Evolutionary conservation across 75 land plant genomes (phyloP), one percentile per base, ranked within the genome.

Genomic region (Isoetes taiwanensis): DNA sequence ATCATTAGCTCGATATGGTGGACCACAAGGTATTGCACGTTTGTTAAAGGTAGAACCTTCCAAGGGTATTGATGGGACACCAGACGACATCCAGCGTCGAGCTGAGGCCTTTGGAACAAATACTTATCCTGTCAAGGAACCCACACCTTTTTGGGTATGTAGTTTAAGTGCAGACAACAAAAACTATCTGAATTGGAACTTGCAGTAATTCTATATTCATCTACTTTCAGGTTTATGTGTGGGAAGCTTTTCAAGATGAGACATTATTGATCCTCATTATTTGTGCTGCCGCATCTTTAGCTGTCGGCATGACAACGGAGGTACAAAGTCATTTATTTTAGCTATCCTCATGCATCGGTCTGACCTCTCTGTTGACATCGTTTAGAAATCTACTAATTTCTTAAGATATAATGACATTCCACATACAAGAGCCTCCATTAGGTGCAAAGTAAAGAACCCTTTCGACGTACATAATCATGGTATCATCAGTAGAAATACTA

Each of bases 31-130:
- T 25, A 41, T 69, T 19, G 59, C 67, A 4, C n/a, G 32, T 12
- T 19, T 42, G 29, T 43, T 69, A 61, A 63, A 54, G 34, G 59
- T 69, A 14, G 68, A 69, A 56, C 72, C 72, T 31, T 24, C 34
- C 8, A 63, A 43, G 59, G 72, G 72, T n/a, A 69, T 69, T 42
- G 68, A 69, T 37, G 72, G 46, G 21, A 55, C 30, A 32, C 50
- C 70, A 14, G 52, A 23, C 9, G 73, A 70, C 32, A 41, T 70
- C 33, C 17, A 20, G 0, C 30, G 34, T 38, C 58, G 69, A 57
- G 28, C 32, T 11, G 66, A 58, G 9, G 63, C 53, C 10, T 71
- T 71, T 41, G 74, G 74, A 25, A 23, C 71, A 10, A 71, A 71
- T 32, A 59, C 74, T 19, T 71, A 71, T 48, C 69, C 74, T 14